Evolutionary conservation across 75 land plant species (phyloP).

Genomic region (Pseudotsuga menziesii): DNA sequence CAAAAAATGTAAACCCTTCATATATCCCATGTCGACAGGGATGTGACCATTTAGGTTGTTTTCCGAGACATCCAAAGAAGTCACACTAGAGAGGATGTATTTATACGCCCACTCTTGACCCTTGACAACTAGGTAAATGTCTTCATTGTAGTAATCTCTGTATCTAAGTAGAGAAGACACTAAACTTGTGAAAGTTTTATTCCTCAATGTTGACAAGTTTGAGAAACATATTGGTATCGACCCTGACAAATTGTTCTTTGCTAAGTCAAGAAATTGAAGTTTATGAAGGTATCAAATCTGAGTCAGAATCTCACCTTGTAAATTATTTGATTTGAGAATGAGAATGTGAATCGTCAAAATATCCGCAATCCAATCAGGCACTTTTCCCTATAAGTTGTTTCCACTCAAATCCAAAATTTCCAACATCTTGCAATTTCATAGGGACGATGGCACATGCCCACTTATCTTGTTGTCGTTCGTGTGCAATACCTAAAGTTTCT

Average conservation of each 20-base stretch:
- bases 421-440: not conserved
- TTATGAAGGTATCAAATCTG: not conserved
- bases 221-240: not conserved
- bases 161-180: not conserved
- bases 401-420: slow-evolving; percentile 5
- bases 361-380: not conserved
- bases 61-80: not conserved
- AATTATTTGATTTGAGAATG: not conserved
- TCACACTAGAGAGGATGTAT: not conserved
- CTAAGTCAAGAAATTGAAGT: not conserved
- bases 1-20: not conserved
- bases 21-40: not conserved
- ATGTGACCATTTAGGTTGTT: slow-evolving; percentile 12
- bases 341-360: not conserved
- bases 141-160: not conserved
- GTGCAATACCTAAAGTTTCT: not conserved
- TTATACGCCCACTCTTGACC: not conserved
- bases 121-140: not conserved
- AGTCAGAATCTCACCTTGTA: not conserved
- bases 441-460: not conserved
- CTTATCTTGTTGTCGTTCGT: not conserved
- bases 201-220: not conserved
- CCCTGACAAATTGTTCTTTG: not conserved
- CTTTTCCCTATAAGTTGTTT: not conserved
- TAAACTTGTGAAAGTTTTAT: not conserved